Base-by-base conservation (phyloP, 2,329 filamentous ascomycete genomes). In the Zasmidium angulare region DNA sequence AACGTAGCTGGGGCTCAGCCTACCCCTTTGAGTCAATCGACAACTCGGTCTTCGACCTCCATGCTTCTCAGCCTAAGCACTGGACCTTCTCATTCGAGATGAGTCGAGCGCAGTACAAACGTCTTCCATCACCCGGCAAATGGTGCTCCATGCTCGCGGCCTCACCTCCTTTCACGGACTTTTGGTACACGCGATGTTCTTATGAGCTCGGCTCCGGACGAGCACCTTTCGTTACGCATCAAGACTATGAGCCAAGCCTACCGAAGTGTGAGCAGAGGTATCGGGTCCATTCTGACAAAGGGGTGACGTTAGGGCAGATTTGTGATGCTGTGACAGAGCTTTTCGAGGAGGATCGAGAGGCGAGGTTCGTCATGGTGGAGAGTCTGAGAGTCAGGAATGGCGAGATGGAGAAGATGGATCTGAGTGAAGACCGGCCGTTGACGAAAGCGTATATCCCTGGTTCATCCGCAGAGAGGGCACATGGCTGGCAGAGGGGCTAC, bases 31-130 rank as follows among this genome's bases (percentile, higher is more conserved):
- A 63, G 29, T 59, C 20, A 60, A 56, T 46, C 36, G 53, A 2
- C 43, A 55, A 4, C 26, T 6, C 26, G 6, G 6, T 11, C n/a
- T 59, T 46, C 26, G 51, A 60, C 26, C 60, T 66, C 40, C 23
- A 58, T 23, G 60, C 62, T 12, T 53, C 57, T 1, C 29, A 53
- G 21, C 60, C 64, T 3, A 54, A 58, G 22, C 50, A 53, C 55
- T 68, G 64, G 66, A 68, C 58, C 2, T 68, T 68, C 58, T 58
- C 57, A 7, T 54, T 68, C 47, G 64, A 68, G 40, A 54, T 66
- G 12, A 60, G 56, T 21, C 22, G 56, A 7, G 40, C 59, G 1
- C 62, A 68, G 36, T 65, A 56, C 46, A 20, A 21, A 3, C 63
- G 59, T 17, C 46, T 66, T 50, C 43, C 51, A 40, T 12, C 20